These are phyloP conservation scores for Nakaseomyces kungkrabaensis DNA, from an alignment of 1,139 yeast species.

Conservation along the genomic window DNA sequence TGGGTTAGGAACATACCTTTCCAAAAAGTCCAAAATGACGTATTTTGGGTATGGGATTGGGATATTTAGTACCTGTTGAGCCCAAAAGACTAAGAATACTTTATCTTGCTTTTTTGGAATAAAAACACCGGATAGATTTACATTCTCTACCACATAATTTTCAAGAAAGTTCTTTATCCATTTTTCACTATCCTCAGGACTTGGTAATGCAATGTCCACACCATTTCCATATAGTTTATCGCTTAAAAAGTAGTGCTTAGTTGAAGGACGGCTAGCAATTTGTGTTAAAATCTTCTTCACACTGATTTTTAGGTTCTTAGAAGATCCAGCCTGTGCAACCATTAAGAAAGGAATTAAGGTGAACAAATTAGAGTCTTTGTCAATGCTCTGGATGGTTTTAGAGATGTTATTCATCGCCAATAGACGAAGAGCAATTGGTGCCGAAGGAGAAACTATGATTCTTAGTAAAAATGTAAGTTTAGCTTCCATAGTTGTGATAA, in stretches of 20 bases:
- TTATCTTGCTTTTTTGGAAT: constrained; percentile 37
- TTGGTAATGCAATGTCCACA: constrained; percentile 43
- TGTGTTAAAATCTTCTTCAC: constrained; percentile 28
- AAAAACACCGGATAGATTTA: constrained; percentile 34
- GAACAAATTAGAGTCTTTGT: constrained; percentile 32
- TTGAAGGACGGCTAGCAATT: constrained; percentile 33
- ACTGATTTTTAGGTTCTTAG: constrained; percentile 33
- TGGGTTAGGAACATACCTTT: constrained; percentile 12
- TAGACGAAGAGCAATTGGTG: constrained; percentile 48
- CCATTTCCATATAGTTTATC: constrained; percentile 40
- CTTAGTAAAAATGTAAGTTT: constrained; percentile 50
- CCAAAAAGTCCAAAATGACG: constrained; percentile 29
- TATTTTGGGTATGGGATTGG: constrained; percentile 39
- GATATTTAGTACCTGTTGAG: constrained; percentile 39
- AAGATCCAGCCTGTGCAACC: constrained; percentile 33
- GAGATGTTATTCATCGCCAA: constrained; percentile 37
- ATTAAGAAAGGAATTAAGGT: constrained; percentile 37
- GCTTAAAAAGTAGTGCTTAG: constrained; percentile 34
- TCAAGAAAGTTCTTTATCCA: constrained; percentile 40
- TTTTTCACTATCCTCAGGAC: constrained; percentile 52
- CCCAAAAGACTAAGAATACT: constrained; percentile 38
- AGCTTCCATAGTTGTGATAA: constrained; percentile 33
- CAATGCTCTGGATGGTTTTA: constrained; percentile 31
- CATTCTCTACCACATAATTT: constrained; percentile 39
- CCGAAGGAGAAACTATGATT: constrained; percentile 43